These are phyloP conservation scores for Yamadazyma aaseri DNA, from an alignment of 1,139 yeast genomes.

Conservation along the genomic window DNA sequence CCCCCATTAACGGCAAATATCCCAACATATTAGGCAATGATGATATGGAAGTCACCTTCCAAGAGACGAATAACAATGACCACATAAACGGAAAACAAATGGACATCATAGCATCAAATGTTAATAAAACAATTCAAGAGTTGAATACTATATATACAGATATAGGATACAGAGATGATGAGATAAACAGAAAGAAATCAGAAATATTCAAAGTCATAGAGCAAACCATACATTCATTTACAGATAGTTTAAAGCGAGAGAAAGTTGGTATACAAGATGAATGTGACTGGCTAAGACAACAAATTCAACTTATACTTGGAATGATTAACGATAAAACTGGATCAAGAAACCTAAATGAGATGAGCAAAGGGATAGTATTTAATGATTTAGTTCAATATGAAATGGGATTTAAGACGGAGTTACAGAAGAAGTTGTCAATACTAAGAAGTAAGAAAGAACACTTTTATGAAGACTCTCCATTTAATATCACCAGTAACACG, in stretches of 20 bases:
- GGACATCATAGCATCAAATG: constrained; percentile 26
- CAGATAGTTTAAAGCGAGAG: constrained; percentile 34
- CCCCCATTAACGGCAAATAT: constrained; percentile 5
- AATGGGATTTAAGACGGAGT: constrained; percentile 34
- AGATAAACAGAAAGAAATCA: constrained; percentile 33
- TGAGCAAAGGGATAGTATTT: constrained; percentile 36
- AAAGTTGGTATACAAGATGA: constrained; percentile 40
- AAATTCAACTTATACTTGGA: constrained; percentile 38
- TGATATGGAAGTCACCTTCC: constrained; percentile 7
- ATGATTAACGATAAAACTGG: constrained; percentile 42
- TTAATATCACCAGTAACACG: constrained; percentile 20
- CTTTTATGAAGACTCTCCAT: constrained; percentile 30
- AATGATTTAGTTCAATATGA: constrained; percentile 25
- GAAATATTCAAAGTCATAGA: constrained; percentile 42
- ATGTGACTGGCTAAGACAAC: constrained; percentile 50
- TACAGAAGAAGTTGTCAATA: constrained; percentile 20
- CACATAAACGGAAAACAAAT: constrained; percentile 16
- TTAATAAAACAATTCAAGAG: constrained; percentile 35
- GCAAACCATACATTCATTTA: constrained; percentile 37
- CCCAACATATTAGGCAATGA: constrained; percentile 6
- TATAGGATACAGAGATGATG: constrained; percentile 39
- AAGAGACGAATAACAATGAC: neutral
- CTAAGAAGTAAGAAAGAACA: constrained; percentile 20
- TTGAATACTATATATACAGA: constrained; percentile 32
- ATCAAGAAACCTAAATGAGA: constrained; percentile 21